Base-by-base conservation (phyloP, 1,284 basidiomycete genomes). In the Malassezia globosa region DNA sequence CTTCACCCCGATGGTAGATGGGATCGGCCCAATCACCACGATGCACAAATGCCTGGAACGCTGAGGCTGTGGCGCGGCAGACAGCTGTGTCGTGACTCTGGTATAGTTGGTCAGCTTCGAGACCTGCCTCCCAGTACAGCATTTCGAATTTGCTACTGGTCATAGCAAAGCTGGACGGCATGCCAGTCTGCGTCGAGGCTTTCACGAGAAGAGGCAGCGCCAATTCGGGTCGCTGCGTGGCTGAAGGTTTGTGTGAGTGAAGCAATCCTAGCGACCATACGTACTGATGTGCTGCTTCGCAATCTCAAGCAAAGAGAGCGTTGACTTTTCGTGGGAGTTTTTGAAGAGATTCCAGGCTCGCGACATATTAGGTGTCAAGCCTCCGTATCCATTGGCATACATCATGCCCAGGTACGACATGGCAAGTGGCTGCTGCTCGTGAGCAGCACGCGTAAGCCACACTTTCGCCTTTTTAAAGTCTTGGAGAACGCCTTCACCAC, bases 361-460 rank as follows among this genome's bases (percentile, higher is more conserved):
- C 2, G 44, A 36, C 22, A 21, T 19, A 16, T 37, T 26, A 24
- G 29, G 46, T 4, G 19, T 27, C 11, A 34, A 11, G 11, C 80
- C 68, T 55, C 89, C 85, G 14, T 94, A 75, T 0, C 87, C 92
- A 65, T 97, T 89, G 37, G 89, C 78, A 73, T 82, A 84, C 58
- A 97, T 87, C 58, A 96, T 82, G 1, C 90, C 94, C 16, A 97
- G 75, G 0, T 83, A 84, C 66, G 94, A 94, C 55, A 84, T 80
- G 48, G 82, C 84, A 69, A 94, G 89, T 54, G 82, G 79, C 61
- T 96, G 88, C 25, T 82, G 82, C 22, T 56, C 56, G 21, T 56
- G 55, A 27, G 69, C 82, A 0, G 88, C 92, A 37, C 90, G 77
- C 61, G 87, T 83, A 64, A 90, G 90, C 94, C 94, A 99, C 73